Percentiles rank a stretch among this genome's conserved stretches.
phyloP scores from a whole-genome alignment of 2,329 filamentous ascomycete genomes.

The Ceratocystiopsis minuta region DNA sequence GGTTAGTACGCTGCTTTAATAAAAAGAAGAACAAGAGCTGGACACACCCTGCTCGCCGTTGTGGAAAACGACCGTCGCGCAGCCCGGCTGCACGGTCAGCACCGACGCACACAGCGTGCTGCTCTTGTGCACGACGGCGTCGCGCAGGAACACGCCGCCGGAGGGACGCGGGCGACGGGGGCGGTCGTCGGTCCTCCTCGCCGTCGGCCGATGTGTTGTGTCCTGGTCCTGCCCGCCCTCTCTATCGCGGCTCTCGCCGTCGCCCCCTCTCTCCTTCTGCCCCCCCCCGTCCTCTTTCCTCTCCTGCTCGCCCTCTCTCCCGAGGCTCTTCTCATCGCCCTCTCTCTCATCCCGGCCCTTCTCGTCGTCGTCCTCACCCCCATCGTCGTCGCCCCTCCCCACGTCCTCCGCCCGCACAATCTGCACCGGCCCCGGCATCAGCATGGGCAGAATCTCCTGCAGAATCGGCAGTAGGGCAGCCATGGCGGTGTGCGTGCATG shows the following conservation, averaged over 20 bases:
- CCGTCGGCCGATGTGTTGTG: not conserved
- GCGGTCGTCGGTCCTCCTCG: not conserved
- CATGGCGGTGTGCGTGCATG: constrained; percentile 18
- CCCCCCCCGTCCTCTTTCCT: not conserved
- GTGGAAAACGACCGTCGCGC: constrained; percentile 45
- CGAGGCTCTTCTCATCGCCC: not conserved
- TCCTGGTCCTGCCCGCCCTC: constrained; percentile 18
- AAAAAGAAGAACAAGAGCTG: too few species aligned
- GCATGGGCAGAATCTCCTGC: constrained; percentile 40
- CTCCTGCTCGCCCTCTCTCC: constrained; percentile 20
- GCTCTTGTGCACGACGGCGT: constrained; percentile 45
- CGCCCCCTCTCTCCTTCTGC: not conserved
- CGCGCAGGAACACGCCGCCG: constrained; percentile 10
- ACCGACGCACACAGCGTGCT: constrained; percentile 53
- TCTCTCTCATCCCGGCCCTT: not conserved
- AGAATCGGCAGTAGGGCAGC: constrained; percentile 35
- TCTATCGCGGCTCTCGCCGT: constrained; percentile 12
- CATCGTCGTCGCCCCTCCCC: not conserved
- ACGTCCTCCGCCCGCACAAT: constrained; percentile 28
- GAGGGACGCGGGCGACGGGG: not conserved
- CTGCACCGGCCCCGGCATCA: constrained; percentile 38
- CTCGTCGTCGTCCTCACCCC: not conserved
- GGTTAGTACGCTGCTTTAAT: too few species aligned
- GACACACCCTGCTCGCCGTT: constrained; percentile 54
- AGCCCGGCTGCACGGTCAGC: constrained; percentile 44